Percentiles rank a stretch among this genome's conserved stretches.
Conservation (phyloP, 1,284 basidiomycete genomes). For the Cutaneotrichosporon daszewskae region DNA sequence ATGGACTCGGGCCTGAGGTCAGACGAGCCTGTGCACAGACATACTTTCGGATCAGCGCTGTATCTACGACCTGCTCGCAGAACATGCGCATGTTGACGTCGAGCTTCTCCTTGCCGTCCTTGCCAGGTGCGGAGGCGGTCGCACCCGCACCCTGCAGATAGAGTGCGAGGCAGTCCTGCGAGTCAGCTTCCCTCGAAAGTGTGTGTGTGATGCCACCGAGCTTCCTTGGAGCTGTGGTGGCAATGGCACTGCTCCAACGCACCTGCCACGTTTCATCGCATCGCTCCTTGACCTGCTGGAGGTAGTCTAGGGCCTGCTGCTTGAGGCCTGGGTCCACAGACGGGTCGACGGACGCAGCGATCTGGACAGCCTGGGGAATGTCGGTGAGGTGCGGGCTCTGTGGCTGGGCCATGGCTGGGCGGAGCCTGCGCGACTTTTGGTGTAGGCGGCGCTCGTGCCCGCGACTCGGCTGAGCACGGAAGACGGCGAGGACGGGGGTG, state of each 20-base stretch:
- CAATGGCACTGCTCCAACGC: slow-evolving; percentile 18
- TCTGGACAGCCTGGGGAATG: slow-evolving; percentile 46
- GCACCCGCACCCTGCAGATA: slow-evolving; percentile 49
- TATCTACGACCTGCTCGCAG: slow-evolving; percentile 47
- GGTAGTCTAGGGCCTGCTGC: slow-evolving; percentile 45
- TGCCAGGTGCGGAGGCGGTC: slow-evolving; percentile 24
- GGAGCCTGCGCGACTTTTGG: neutral
- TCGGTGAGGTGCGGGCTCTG: slow-evolving; percentile 40
- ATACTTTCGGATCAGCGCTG: slow-evolving; percentile 41
- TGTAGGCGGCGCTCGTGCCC: neutral
- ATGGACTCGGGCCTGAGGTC: slow-evolving; percentile 32
- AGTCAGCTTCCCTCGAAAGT: too few species aligned
- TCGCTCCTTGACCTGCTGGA: slow-evolving; percentile 43
- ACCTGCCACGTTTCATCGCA: slow-evolving; percentile 49
- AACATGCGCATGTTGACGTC: slow-evolving; percentile 44
- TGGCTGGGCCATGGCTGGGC: slow-evolving; percentile 19
- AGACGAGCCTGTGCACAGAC: slow-evolving; percentile 2
- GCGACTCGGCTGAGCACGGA: neutral
- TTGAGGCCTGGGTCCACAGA: slow-evolving; percentile 36
- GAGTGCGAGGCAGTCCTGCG: slow-evolving; percentile 45
- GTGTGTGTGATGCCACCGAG: neutral
- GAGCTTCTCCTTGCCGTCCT: slow-evolving; percentile 47
- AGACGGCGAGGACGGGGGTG: neutral
- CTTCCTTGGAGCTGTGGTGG: too few species aligned
- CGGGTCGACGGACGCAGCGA: slow-evolving; percentile 41